These are phyloP conservation scores for Lineolata rhizophorae DNA, from an alignment of 495 filamentous ascomycete species.

Conservation along the genomic window DNA sequence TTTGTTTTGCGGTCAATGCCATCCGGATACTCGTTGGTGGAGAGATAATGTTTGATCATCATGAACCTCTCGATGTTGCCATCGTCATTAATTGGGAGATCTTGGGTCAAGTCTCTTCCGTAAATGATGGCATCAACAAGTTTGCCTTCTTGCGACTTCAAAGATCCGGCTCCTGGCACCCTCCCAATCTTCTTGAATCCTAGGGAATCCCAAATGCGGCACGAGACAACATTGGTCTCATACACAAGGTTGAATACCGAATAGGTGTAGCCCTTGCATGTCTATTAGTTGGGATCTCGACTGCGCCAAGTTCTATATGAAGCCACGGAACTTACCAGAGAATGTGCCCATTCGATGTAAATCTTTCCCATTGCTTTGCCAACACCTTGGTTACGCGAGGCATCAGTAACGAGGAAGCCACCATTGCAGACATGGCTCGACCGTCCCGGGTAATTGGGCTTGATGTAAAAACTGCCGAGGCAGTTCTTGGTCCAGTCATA, in stretches of 20 bases:
- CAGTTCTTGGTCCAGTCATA: constrained; percentile 69
- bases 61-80: constrained; percentile 94
- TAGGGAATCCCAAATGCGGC: constrained; percentile 91
- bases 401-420: constrained; percentile 82
- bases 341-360: constrained; percentile 88
- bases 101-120: constrained; percentile 62
- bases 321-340: constrained; percentile 36
- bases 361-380: constrained; percentile 84
- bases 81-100: constrained; percentile 72
- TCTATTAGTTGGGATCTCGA: constrained; percentile 1
- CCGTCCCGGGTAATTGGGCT: constrained; percentile 91
- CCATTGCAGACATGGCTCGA: constrained; percentile 95
- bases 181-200: constrained; percentile 93
- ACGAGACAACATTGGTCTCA: constrained; percentile 89
- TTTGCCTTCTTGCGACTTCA: constrained; percentile 59
- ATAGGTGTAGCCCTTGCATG: constrained; percentile 69
- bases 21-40: constrained; percentile 78
- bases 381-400: constrained; percentile 71
- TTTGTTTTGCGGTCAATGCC: constrained; percentile 92
- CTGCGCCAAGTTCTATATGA: too few species aligned
- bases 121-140: constrained; percentile 93
- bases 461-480: constrained; percentile 88
- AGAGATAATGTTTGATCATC: constrained; percentile 94
- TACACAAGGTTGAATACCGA: constrained; percentile 97
- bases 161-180: constrained; percentile 68